These are phyloP conservation scores for Mrakiaceae sp. DNA, from an alignment of 1,284 basidiomycete species.

Conservation along the genomic window DNA sequence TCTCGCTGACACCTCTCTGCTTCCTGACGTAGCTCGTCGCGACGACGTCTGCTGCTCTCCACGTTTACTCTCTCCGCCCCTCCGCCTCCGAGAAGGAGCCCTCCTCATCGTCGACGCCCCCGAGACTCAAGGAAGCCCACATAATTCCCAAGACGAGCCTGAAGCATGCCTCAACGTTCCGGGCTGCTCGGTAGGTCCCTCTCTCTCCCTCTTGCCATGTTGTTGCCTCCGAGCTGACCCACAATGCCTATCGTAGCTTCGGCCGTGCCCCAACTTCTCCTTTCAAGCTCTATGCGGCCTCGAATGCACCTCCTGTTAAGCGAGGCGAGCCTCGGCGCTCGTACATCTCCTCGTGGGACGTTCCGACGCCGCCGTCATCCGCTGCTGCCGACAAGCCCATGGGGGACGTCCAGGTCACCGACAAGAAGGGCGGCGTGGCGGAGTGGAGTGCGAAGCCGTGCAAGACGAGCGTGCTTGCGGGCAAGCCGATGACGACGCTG, in stretches of 20 bases:
- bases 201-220: background rate
- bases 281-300: conserved; percentile 47
- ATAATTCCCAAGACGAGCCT: conserved; percentile 17
- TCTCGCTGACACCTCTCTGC: background rate
- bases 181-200: conserved; percentile 51
- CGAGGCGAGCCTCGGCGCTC: no score
- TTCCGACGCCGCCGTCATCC: no score
- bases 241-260: conserved; percentile 36
- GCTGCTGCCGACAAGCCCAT: conserved; percentile 16
- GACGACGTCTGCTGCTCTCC: conserved; percentile 19
- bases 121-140: background rate
- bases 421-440: no score
- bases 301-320: no score
- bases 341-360: no score
- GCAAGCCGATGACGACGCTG: conserved; percentile 71
- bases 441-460: background rate
- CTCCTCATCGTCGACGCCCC: background rate
- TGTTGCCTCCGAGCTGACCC: background rate
- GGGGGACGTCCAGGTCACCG: conserved; percentile 2
- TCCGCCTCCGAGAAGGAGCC: background rate
- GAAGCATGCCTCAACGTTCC: conserved; percentile 48
- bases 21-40: conserved; percentile 18
- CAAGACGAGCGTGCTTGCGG: conserved; percentile 44
- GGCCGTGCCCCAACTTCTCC: conserved; percentile 44
- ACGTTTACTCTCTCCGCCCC: conserved; percentile 17